These are phyloP conservation scores for Tulasnella sp. DNA, from an alignment of 768 basidiomycete species.

Conservation along the genomic window DNA sequence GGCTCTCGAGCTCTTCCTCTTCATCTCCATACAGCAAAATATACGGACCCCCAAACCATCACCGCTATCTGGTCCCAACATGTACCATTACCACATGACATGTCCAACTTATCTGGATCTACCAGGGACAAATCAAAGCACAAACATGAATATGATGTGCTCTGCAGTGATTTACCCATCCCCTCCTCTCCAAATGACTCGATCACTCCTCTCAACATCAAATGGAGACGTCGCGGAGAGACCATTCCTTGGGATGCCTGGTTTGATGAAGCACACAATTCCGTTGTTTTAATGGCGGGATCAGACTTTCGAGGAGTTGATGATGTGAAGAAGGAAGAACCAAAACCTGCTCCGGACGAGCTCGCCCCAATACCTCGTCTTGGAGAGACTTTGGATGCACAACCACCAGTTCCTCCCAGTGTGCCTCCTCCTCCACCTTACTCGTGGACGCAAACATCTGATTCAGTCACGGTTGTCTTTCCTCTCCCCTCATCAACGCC, in stretches of 20 bases:
- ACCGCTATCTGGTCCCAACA: conserved; percentile 3
- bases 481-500: conserved; percentile 61
- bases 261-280: not conserved
- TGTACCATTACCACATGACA: not conserved
- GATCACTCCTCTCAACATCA: not conserved
- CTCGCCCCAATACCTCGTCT: conserved; percentile 53
- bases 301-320: not conserved
- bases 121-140: not conserved
- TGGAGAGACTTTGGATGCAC: conserved; percentile 41
- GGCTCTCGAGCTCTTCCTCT: conserved; percentile 5
- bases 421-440: conserved; percentile 63
- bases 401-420: conserved; percentile 14
- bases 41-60: not conserved
- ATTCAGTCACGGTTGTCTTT: conserved; percentile 72
- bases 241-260: conserved; percentile 5
- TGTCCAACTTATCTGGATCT: not conserved
- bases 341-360: conserved; percentile 53
- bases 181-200: not conserved
- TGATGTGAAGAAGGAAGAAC: conserved; percentile 21
- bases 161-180: conserved; percentile 1
- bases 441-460: conserved; percentile 83
- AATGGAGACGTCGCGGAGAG: conserved; percentile 6
- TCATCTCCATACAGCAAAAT: conserved; percentile 5
- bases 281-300: conserved; percentile 3
- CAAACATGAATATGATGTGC: conserved; percentile 1